A percentile compares a stretch with the other conserved stretches of the same genome.
phyloP scores from a whole-genome alignment of 495 filamentous ascomycete genomes.

The Thermochaetoides thermophila region DNA sequence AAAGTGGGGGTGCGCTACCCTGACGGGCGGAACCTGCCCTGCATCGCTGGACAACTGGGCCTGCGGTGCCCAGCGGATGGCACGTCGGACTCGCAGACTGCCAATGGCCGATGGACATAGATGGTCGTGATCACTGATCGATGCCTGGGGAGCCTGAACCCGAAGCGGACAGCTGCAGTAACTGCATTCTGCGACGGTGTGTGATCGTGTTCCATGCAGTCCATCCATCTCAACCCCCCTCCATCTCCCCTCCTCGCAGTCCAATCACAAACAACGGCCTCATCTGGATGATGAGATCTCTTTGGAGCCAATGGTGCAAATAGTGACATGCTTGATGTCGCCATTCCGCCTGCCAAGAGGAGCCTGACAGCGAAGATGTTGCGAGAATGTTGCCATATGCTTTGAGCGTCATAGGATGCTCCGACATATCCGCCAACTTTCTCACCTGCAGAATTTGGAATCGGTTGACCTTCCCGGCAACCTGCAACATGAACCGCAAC shows the following conservation, averaged over 20 bases:
- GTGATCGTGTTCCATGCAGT: neutral
- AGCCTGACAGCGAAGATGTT: constrained; percentile 10
- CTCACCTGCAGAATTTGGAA: neutral
- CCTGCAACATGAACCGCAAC: neutral
- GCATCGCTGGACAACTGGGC: too few species aligned
- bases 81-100: too few species aligned
- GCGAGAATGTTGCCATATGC: constrained; percentile 23
- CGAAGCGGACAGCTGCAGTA: too few species aligned
- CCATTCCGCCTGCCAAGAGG: constrained; percentile 2
- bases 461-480: neutral
- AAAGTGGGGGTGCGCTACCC: too few species aligned
- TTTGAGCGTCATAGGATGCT: neutral
- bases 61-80: too few species aligned
- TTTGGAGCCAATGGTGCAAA: neutral
- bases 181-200: neutral
- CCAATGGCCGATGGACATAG: too few species aligned
- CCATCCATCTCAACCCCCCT: too few species aligned
- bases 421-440: neutral
- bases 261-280: neutral
- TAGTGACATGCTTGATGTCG: neutral
- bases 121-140: too few species aligned
- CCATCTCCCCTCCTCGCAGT: too few species aligned
- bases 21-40: too few species aligned
- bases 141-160: too few species aligned
- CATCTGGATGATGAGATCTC: constrained; percentile 2